Percentiles rank a stretch among this genome's conserved stretches.
Conservation (phyloP, 2,329 filamentous ascomycete genomes). For the Diaporthe citri region DNA sequence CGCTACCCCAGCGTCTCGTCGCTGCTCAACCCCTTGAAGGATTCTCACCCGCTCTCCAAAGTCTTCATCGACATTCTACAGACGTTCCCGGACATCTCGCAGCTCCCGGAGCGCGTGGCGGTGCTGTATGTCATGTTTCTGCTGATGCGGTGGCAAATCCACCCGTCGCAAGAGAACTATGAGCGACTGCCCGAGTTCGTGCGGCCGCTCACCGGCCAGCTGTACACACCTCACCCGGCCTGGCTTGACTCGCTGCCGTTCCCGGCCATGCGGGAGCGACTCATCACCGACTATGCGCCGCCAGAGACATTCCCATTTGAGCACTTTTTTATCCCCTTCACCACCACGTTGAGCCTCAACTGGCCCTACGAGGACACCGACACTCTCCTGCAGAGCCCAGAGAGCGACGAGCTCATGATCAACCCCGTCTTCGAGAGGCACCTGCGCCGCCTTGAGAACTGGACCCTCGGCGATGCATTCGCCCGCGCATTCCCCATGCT, state of each 20-base stretch:
- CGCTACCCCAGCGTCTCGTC: conserved; percentile 84
- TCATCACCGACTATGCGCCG: conserved; percentile 63
- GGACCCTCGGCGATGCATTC: conserved; percentile 82
- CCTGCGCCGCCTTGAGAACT: conserved; percentile 80
- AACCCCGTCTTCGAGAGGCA: conserved; percentile 91
- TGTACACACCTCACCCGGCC: conserved; percentile 76
- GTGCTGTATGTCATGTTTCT: conserved; percentile 90
- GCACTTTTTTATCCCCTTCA: conserved; percentile 87
- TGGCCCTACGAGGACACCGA: conserved; percentile 86
- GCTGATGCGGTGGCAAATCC: conserved; percentile 87
- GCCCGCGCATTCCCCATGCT: conserved; percentile 73
- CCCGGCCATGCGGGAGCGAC: conserved; percentile 78
- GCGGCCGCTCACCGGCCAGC: conserved; percentile 74
- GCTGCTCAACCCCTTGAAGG: conserved; percentile 78
- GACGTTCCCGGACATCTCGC: conserved; percentile 84
- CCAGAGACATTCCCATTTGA: conserved; percentile 74
- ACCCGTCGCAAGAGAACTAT: conserved; percentile 83
- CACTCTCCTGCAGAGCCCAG: conserved; percentile 71
- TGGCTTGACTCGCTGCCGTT: conserved; percentile 90
- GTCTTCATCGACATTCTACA: conserved; percentile 87
- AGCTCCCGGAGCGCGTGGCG: conserved; percentile 85
- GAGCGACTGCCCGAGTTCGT: conserved; percentile 81
- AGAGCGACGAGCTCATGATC: conserved; percentile 77
- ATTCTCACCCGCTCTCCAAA: conserved; percentile 82
- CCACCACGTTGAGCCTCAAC: conserved; percentile 79